Conservation (phyloP, 345 rosid species). For the Arabidopsis thaliana region DNA sequence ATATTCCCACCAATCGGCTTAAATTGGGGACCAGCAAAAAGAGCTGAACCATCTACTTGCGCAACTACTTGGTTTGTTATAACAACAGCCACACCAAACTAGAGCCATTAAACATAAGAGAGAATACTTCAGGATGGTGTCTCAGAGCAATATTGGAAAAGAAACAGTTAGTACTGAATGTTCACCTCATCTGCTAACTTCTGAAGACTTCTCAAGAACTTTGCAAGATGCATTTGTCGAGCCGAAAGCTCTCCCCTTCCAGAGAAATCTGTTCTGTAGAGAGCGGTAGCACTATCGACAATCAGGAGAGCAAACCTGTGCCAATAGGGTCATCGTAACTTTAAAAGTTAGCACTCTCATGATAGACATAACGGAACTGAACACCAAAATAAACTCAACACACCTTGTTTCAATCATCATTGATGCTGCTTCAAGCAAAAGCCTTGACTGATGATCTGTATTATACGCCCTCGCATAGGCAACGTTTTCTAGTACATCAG, state of each 20-base stretch:
- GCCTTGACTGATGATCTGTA: slow-evolving; percentile 97
- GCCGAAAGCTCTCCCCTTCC: slow-evolving; percentile 98
- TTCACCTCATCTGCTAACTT: slow-evolving; percentile 94
- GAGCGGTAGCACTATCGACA: slow-evolving; percentile 95
- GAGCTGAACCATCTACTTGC: slow-evolving; percentile 96
- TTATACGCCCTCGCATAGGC: slow-evolving; percentile 98
- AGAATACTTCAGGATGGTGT: slow-evolving; percentile 14
- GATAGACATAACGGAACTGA: neutral
- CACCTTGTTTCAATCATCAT: slow-evolving; percentile 99
- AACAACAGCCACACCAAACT: slow-evolving; percentile 97
- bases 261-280: slow-evolving; percentile 91
- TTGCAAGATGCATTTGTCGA: slow-evolving; percentile 98
- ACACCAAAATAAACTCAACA: slow-evolving; percentile 4
- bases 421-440: slow-evolving; percentile 98
- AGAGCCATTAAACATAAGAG: slow-evolving; percentile 22
- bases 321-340: slow-evolving; percentile 29
- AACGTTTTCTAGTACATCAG: slow-evolving; percentile 96
- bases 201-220: slow-evolving; percentile 94
- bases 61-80: slow-evolving; percentile 98
- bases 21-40: slow-evolving; percentile 97
- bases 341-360: slow-evolving; percentile 16
- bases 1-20: slow-evolving; percentile 98
- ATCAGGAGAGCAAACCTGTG: slow-evolving; percentile 91
- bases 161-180: slow-evolving; percentile 50
- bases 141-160: neutral